Percentiles rank a stretch among this genome's conserved stretches.
Evolutionary conservation across 768 basidiomycete species (phyloP).

Genomic region (Boletus huronensis): DNA sequence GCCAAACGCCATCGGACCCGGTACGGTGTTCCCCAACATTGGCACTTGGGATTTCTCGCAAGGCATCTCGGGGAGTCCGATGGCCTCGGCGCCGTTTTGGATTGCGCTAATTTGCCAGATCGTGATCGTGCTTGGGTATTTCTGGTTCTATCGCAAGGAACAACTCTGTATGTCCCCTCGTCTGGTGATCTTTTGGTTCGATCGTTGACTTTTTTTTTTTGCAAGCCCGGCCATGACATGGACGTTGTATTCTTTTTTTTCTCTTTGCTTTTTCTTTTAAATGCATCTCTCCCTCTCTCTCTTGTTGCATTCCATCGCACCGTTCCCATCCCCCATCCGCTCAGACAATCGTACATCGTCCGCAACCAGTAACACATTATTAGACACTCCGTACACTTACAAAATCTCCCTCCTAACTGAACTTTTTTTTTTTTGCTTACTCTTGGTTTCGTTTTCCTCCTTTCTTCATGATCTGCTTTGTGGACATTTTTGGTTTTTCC

Average conservation of each 20-base stretch:
- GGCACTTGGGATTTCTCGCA: constrained; percentile 85
- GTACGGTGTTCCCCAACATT: constrained; percentile 87
- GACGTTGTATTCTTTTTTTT: not conserved
- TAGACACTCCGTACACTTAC: not conserved
- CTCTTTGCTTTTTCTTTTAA: not conserved
- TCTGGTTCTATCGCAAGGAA: constrained; percentile 97
- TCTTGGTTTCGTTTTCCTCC: not conserved
- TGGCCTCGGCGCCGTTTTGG: constrained; percentile 87
- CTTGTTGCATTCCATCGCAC: not conserved
- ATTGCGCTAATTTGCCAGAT: constrained; percentile 75
- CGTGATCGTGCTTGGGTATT: constrained; percentile 86
- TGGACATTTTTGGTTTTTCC: not conserved
- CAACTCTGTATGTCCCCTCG: constrained; percentile 62
- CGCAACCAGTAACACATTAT: not conserved
- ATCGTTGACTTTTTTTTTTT: not conserved
- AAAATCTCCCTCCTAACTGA: not conserved
- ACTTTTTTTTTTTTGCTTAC: not conserved
- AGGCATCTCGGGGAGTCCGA: constrained; percentile 71
- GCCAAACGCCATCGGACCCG: constrained; percentile 85
- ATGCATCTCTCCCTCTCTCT: not conserved
- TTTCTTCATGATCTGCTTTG: not conserved
- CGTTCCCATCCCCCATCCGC: not conserved
- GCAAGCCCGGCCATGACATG: constrained; percentile 13
- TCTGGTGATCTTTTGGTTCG: not conserved
- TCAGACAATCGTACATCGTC: not conserved